Percentiles rank a stretch among this genome's conserved stretches.
phyloP scores from a whole-genome alignment of 2,329 filamentous ascomycete species.

The Xylaria hypoxylon region DNA sequence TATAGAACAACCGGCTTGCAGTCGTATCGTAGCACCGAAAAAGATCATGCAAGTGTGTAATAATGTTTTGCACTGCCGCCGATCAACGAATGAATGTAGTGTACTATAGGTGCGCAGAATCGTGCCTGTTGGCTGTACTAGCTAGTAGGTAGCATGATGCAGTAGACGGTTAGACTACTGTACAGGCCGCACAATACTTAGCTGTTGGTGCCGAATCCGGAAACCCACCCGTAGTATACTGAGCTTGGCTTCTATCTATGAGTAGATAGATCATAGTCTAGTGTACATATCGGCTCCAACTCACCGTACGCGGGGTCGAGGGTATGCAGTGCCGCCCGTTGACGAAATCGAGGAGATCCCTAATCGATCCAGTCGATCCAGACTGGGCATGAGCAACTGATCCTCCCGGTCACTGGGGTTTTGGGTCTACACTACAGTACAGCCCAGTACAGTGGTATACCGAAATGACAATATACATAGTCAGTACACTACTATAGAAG shows the following conservation, averaged over 20 bases:
- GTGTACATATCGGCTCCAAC: conserved; percentile 6
- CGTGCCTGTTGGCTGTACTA: not conserved
- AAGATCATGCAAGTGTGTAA: conserved; percentile 26
- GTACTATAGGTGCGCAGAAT: not conserved
- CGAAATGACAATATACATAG: not conserved
- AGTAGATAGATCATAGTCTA: not conserved
- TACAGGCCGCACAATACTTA: not conserved
- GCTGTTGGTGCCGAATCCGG: conserved; percentile 20
- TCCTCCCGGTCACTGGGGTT: conserved; percentile 22
- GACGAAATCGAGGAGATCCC: conserved; percentile 30
- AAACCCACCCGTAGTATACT: conserved; percentile 9
- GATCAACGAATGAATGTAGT: conserved; percentile 13
- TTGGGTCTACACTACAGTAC: no score
- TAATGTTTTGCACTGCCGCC: conserved; percentile 36
- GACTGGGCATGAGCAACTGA: conserved; percentile 23
- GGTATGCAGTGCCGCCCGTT: conserved; percentile 29
- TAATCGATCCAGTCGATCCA: conserved; percentile 22
- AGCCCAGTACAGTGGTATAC: conserved; percentile 1
- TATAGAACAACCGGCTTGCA: conserved; percentile 21
- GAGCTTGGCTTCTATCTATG: conserved; percentile 23
- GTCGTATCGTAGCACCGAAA: conserved; percentile 19
- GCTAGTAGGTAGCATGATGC: not conserved
- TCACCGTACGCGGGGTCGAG: conserved; percentile 28
- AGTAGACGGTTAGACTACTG: not conserved
- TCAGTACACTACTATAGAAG: conserved; percentile 1